These are phyloP conservation scores for Lactifluus rugatus DNA, from an alignment of 768 basidiomycete genomes.

Conservation along the genomic window DNA sequence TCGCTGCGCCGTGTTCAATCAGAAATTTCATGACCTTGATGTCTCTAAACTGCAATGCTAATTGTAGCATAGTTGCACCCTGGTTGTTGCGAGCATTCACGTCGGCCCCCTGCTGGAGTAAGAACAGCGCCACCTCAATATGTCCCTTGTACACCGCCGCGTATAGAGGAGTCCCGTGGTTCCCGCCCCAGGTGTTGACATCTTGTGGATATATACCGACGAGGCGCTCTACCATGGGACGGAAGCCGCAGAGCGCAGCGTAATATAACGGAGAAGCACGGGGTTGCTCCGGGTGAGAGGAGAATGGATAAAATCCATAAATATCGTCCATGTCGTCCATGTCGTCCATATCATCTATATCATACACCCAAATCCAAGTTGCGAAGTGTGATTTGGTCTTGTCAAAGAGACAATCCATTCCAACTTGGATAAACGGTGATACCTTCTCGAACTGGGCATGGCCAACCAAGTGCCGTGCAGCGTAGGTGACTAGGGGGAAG, in stretches of 20 bases:
- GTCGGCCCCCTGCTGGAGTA: neutral
- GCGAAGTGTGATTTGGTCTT: neutral
- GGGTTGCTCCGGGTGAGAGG: neutral
- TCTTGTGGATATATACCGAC: neutral
- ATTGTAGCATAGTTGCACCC: neutral
- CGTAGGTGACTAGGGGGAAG: neutral
- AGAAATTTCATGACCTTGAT: no score
- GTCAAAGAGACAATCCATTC: neutral
- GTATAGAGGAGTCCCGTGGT: no score
- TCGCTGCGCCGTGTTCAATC: no score
- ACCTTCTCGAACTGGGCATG: neutral
- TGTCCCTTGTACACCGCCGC: no score
- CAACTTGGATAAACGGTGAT: neutral
- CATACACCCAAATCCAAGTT: neutral
- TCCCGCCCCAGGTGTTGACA: no score
- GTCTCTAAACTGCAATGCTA: neutral
- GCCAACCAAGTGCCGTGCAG: neutral
- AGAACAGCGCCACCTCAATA: neutral
- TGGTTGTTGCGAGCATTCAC: neutral
- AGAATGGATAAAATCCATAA: no score
- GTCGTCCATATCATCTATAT: no score
- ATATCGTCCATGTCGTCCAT: no score
- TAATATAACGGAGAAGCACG: neutral
- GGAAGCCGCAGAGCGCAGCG: neutral
- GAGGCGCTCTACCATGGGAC: neutral